Evolutionary conservation across 73 alveolate genomes (phyloP).

Genomic region (Paramecium octaurelia): DNA sequence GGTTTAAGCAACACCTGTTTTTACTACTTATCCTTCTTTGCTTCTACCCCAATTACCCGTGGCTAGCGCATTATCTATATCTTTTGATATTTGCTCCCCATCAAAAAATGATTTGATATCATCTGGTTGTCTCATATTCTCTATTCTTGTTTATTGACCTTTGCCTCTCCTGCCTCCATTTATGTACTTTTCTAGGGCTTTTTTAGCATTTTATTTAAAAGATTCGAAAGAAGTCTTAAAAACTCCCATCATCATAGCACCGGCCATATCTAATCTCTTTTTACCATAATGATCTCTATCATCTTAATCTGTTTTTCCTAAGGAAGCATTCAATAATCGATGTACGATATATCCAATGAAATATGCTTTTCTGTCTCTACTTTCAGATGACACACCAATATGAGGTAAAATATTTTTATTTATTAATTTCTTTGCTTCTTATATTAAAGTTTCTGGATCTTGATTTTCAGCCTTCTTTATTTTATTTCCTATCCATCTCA

Average conservation of each 20-base stretch:
- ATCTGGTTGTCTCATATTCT: conserved; percentile 30
- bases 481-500: conserved; percentile 94
- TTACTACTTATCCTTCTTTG: conserved; percentile 86
- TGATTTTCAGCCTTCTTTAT: conserved; percentile 70
- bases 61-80: conserved; percentile 93
- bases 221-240: conserved; percentile 92
- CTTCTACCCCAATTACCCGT: conserved; percentile 99
- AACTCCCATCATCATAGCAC: conserved; percentile 88
- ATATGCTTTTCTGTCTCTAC: conserved; percentile 87
- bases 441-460: conserved; percentile 26
- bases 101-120: conserved; percentile 44
- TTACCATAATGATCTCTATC: conserved; percentile 99
- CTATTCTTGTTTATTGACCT: neutral
- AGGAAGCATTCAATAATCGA: conserved; percentile 83
- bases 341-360: conserved; percentile 98
- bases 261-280: conserved; percentile 99
- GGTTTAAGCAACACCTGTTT: conserved; percentile 99
- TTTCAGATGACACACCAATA: conserved; percentile 70
- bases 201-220: conserved; percentile 83
- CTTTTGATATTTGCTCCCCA: conserved; percentile 82
- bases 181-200: conserved; percentile 72
- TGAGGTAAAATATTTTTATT: conserved; percentile 97
- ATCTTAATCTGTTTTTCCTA: conserved; percentile 98
- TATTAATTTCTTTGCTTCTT: conserved; percentile 88
- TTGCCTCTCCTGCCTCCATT: conserved; percentile 62